These are phyloP conservation scores for Lichtheimia ramosa DNA, from an alignment of 371 early-diverging fungal genomes.

Conservation along the genomic window DNA sequence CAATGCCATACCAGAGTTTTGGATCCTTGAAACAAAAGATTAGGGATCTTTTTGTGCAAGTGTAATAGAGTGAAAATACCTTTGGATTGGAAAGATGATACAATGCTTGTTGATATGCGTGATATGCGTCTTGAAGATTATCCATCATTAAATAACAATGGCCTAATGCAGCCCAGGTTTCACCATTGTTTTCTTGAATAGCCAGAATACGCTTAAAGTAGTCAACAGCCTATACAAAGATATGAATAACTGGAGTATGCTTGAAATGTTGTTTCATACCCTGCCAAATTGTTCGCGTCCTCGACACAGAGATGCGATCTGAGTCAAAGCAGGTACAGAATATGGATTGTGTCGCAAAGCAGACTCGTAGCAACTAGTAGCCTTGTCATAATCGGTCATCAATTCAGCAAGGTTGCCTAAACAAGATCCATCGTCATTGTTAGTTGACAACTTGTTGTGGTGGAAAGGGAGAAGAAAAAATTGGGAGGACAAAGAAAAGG, in stretches of 20 bases:
- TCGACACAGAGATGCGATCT: conserved; percentile 69
- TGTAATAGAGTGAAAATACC: conserved; percentile 8
- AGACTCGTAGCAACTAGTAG: conserved; percentile 78
- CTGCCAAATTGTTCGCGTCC: conserved; percentile 62
- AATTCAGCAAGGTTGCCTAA: conserved; percentile 67
- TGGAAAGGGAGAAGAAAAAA: not conserved
- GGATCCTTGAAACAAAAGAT: conserved; percentile 66
- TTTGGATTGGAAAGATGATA: conserved; percentile 85
- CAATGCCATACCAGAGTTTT: conserved; percentile 98
- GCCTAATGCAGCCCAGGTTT: conserved; percentile 91
- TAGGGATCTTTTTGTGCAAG: not conserved
- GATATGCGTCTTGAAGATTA: conserved; percentile 89
- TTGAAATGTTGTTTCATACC: conserved; percentile 23
- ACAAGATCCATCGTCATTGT: no score
- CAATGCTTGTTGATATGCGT: conserved; percentile 93
- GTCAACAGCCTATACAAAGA: conserved; percentile 71
- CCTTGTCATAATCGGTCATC: conserved; percentile 75
- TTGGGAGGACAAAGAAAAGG: not conserved
- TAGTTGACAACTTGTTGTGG: not conserved
- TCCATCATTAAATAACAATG: conserved; percentile 95
- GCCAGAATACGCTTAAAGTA: conserved; percentile 83
- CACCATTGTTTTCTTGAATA: conserved; percentile 83
- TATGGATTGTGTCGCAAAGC: conserved; percentile 89
- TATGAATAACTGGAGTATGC: conserved; percentile 2
- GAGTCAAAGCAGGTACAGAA: conserved; percentile 76